Percentiles rank a stretch among this genome's conserved stretches.
Evolutionary conservation across 257 asterid genomes (phyloP).

Genomic region (Nicotiana attenuata): DNA sequence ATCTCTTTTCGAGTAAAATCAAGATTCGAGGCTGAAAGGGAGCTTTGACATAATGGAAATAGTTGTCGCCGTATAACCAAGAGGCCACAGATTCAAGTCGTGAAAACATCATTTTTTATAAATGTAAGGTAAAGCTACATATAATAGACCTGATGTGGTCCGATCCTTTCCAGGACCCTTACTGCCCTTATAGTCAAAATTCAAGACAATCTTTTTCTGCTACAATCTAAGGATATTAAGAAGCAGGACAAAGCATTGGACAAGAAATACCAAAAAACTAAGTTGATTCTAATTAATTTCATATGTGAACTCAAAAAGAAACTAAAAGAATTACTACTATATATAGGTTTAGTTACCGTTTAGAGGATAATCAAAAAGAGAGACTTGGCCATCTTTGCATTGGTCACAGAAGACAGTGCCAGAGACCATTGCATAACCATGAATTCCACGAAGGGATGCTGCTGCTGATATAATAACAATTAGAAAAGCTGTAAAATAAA

Average conservation of each 20-base stretch:
- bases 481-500: slow-evolving; percentile 42
- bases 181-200: neutral
- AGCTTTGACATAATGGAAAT: neutral
- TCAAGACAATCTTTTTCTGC: no score
- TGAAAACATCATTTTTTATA: neutral
- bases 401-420: slow-evolving; percentile 96
- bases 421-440: slow-evolving; percentile 52
- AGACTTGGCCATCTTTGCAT: slow-evolving; percentile 82
- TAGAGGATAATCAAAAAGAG: slow-evolving; percentile 76
- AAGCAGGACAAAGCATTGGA: neutral
- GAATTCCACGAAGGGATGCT: slow-evolving; percentile 42
- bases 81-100: neutral
- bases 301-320: neutral
- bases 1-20: neutral
- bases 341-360: slow-evolving; percentile 33
- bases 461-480: slow-evolving; percentile 12
- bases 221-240: neutral
- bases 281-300: neutral
- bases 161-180: neutral
- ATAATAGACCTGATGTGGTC: neutral
- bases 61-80: neutral
- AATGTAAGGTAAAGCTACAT: neutral
- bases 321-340: neutral
- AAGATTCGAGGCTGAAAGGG: neutral
- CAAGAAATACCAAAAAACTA: neutral